A percentile compares a stretch with the other conserved stretches of the same genome.
These are phyloP conservation scores for Juncus inflexus DNA, from an alignment of 176 grass and related monocot species.

Conservation along the genomic window DNA sequence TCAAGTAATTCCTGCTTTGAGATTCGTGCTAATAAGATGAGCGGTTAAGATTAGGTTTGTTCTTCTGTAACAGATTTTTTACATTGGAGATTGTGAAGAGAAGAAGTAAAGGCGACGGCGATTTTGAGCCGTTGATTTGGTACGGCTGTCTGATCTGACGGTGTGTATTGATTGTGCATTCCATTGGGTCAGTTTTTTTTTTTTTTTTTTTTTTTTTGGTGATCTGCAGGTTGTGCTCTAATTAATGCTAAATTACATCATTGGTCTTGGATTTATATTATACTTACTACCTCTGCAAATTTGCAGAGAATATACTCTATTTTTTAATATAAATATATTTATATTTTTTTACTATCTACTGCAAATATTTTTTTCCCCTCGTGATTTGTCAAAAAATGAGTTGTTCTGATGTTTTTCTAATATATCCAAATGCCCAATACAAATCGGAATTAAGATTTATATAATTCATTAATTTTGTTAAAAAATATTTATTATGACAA, in stretches of 20 bases:
- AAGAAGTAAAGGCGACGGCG: too few species aligned
- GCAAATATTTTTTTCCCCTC: neutral
- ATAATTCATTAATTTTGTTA: too few species aligned
- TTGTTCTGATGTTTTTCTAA: too few species aligned
- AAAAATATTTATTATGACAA: too few species aligned
- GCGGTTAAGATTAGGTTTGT: neutral
- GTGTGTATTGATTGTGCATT: too few species aligned
- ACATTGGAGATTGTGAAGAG: too few species aligned
- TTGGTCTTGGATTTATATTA: neutral
- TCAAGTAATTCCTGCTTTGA: neutral
- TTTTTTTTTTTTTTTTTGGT: neutral
- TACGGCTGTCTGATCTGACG: too few species aligned
- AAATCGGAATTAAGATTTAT: too few species aligned
- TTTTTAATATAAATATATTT: constrained; percentile 9
- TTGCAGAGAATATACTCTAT: constrained; percentile 1
- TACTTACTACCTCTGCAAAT: neutral
- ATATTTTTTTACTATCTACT: constrained; percentile 17
- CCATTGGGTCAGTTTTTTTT: neutral
- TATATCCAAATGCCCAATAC: too few species aligned
- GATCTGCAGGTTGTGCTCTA: neutral
- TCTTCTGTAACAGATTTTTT: too few species aligned
- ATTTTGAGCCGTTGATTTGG: too few species aligned
- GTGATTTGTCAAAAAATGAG: too few species aligned
- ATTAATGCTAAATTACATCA: neutral
- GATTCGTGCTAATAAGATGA: neutral